These are phyloP conservation scores for Penicillium bialowiezense DNA, from an alignment of 495 filamentous ascomycete species.

Conservation along the genomic window DNA sequence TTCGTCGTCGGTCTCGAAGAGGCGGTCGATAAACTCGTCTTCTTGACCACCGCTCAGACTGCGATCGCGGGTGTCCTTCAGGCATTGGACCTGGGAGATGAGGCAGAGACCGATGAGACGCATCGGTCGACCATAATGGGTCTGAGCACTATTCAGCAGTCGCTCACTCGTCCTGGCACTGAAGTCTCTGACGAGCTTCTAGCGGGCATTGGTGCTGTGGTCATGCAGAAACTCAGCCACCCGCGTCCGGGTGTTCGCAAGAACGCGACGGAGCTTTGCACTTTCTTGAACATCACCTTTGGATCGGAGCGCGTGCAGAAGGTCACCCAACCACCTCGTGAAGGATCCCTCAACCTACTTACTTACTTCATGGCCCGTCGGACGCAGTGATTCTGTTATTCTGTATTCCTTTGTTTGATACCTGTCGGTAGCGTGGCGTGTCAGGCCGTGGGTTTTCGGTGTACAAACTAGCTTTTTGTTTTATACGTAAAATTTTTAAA, in stretches of 20 bases:
- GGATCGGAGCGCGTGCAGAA: slow-evolving; percentile 60
- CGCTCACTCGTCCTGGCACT: slow-evolving; percentile 16
- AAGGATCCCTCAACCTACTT: slow-evolving; percentile 70
- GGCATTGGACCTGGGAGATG: slow-evolving; percentile 33
- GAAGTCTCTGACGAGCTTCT: slow-evolving; percentile 26
- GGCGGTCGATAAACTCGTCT: slow-evolving; percentile 53
- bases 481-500: neutral
- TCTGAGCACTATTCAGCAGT: slow-evolving; percentile 19
- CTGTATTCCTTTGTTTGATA: neutral
- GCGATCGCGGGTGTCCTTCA: slow-evolving; percentile 42
- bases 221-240: slow-evolving; percentile 62
- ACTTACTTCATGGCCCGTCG: slow-evolving; percentile 78
- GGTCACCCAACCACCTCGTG: slow-evolving; percentile 57
- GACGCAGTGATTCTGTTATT: slow-evolving; percentile 10
- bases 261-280: slow-evolving; percentile 73
- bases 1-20: slow-evolving; percentile 58
- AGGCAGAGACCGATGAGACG: slow-evolving; percentile 26
- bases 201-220: slow-evolving; percentile 51
- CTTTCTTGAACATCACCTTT: slow-evolving; percentile 67
- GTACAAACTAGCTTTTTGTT: slow-evolving; percentile 5
- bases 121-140: slow-evolving; percentile 52
- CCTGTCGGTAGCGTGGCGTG: slow-evolving; percentile 1
- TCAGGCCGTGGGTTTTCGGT: slow-evolving; percentile 1
- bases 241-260: slow-evolving; percentile 75
- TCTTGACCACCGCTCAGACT: slow-evolving; percentile 40